Evolutionary conservation across 441 rosid species (phyloP).

Genomic region (Hypseocharis bilobata): DNA sequence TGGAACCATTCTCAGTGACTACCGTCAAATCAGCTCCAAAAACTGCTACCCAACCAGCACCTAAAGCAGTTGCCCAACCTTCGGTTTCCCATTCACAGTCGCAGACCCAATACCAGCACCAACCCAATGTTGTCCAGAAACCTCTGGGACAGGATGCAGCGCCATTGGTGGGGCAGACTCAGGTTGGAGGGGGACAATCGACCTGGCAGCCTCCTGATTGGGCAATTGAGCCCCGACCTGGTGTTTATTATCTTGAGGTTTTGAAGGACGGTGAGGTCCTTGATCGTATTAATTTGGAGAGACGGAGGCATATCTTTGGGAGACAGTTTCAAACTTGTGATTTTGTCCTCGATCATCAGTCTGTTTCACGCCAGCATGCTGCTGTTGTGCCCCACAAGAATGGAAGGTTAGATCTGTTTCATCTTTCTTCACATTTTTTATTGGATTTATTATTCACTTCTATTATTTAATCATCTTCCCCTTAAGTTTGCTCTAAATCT

Average conservation of each 20-base stretch:
- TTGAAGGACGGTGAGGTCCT: slow-evolving; percentile 82
- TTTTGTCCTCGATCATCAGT: slow-evolving; percentile 91
- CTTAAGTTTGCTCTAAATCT: neutral
- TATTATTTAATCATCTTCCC: no score
- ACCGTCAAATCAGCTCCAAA: slow-evolving; percentile 34
- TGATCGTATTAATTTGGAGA: slow-evolving; percentile 60
- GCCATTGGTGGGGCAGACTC: slow-evolving; percentile 38
- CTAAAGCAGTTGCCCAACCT: slow-evolving; percentile 24
- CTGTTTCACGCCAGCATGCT: slow-evolving; percentile 95
- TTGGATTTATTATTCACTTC: neutral
- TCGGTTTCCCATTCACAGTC: slow-evolving; percentile 32
- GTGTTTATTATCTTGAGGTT: slow-evolving; percentile 76
- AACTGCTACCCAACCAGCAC: slow-evolving; percentile 22
- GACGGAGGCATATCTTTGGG: slow-evolving; percentile 72
- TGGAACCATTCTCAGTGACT: slow-evolving; percentile 72
- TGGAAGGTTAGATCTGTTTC: slow-evolving; percentile 51
- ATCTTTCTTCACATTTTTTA: neutral
- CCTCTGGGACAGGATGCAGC: slow-evolving; percentile 33
- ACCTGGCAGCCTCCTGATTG: slow-evolving; percentile 94
- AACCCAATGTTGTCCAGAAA: slow-evolving; percentile 24
- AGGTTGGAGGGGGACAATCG: slow-evolving; percentile 81
- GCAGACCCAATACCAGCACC: slow-evolving; percentile 28
- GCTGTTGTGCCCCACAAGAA: slow-evolving; percentile 87
- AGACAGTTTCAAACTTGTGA: slow-evolving; percentile 76
- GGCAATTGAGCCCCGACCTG: slow-evolving; percentile 80